phyloP scores from a whole-genome alignment of 2,329 filamentous ascomycete genomes.

The Neofusicoccum cordaticola region DNA sequence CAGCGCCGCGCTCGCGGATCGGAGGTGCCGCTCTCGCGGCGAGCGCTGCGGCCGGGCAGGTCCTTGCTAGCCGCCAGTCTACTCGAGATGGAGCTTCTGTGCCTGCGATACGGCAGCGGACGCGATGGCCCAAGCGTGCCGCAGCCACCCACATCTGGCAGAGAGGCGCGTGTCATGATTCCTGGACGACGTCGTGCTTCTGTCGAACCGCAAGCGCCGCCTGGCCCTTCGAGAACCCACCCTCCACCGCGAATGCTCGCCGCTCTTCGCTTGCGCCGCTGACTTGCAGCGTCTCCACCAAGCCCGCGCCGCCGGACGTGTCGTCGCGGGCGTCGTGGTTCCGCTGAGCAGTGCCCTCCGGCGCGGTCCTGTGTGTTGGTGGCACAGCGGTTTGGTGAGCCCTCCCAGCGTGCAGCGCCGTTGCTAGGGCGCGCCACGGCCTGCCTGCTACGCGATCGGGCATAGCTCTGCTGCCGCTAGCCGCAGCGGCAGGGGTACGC shows the following conservation, averaged over 20 bases:
- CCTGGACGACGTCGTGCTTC: neutral
- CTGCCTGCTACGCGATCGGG: neutral
- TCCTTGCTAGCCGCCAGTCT: neutral
- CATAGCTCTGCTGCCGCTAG: neutral
- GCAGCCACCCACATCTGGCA: slow-evolving; percentile 2
- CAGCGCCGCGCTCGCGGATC: neutral
- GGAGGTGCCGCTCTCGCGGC: neutral
- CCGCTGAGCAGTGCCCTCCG: neutral
- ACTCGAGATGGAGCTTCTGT: neutral
- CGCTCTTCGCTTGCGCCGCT: neutral
- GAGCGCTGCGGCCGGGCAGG: neutral
- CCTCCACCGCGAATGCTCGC: too few species aligned
- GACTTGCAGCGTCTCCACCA: neutral
- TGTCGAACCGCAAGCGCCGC: neutral
- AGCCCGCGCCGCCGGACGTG: neutral
- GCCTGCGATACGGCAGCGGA: neutral
- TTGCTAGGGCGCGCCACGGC: neutral
- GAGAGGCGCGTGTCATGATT: neutral
- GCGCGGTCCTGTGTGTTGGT: neutral
- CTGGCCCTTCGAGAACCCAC: neutral
- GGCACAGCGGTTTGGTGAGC: neutral
- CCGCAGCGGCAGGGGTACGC: neutral
- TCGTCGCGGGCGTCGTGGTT: neutral
- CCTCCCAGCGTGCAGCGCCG: neutral
- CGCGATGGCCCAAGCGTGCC: slow-evolving; percentile 2